A percentile compares a stretch with the other conserved stretches of the same genome.
Conservation (phyloP, 2,329 filamentous ascomycete genomes). For the Stachybotrys elegans region DNA sequence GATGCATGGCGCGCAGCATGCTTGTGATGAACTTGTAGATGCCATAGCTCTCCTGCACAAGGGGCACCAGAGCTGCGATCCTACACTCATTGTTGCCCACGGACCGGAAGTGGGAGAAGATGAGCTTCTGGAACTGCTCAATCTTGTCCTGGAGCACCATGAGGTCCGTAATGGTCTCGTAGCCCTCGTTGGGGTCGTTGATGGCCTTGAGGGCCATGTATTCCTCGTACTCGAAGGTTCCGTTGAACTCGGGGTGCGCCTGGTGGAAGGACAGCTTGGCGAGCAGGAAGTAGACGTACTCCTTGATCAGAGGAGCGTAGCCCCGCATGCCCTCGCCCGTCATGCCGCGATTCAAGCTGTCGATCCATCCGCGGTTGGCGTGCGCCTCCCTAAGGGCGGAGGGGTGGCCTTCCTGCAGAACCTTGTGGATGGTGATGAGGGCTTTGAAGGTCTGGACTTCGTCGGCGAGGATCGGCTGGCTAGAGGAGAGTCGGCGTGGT, state of each 20-base stretch:
- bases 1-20: slow-evolving; percentile 98
- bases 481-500: slow-evolving; percentile 28
- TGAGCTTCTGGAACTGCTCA: slow-evolving; percentile 95
- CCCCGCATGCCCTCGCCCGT: slow-evolving; percentile 79
- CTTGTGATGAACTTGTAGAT: slow-evolving; percentile 99
- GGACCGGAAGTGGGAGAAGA: slow-evolving; percentile 92
- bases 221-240: slow-evolving; percentile 97
- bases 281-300: slow-evolving; percentile 94
- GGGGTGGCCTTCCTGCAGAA: slow-evolving; percentile 93
- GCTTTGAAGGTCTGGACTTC: slow-evolving; percentile 99
- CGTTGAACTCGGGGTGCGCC: slow-evolving; percentile 96
- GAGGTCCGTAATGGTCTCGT: slow-evolving; percentile 92
- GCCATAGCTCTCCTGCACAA: slow-evolving; percentile 97
- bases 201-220: slow-evolving; percentile 97
- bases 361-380: slow-evolving; percentile 83
- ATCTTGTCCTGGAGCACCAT: slow-evolving; percentile 98
- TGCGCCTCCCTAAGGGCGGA: slow-evolving; percentile 83
- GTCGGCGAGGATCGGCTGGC: slow-evolving; percentile 95
- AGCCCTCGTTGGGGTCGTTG: slow-evolving; percentile 97
- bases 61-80: slow-evolving; percentile 85
- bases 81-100: slow-evolving; percentile 94
- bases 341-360: slow-evolving; percentile 81
- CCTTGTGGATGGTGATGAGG: slow-evolving; percentile 94
- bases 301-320: slow-evolving; percentile 87
- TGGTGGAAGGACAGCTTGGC: slow-evolving; percentile 96